Conservation (phyloP, 208 protist genomes). For the Wallacemonas sp. region DNA sequence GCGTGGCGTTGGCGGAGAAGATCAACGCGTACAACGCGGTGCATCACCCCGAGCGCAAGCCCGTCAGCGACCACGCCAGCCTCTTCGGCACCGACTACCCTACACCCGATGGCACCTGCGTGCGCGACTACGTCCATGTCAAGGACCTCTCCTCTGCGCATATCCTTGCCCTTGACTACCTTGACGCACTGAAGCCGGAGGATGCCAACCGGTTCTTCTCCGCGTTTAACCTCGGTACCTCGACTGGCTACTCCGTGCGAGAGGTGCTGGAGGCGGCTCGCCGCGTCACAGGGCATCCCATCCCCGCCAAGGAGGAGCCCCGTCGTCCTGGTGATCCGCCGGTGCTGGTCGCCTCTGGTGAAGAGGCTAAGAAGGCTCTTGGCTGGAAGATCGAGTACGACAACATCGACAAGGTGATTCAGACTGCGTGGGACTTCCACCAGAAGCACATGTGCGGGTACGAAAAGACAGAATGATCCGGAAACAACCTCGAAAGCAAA, state of each 20-base stretch:
- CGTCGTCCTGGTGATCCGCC: conserved; percentile 75
- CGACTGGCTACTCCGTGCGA: conserved; percentile 93
- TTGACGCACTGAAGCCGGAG: conserved; percentile 35
- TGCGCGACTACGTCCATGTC: conserved; percentile 99
- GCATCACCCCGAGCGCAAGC: conserved; percentile 35
- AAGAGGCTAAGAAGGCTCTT: conserved; percentile 56
- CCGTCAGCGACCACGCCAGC: conserved; percentile 48
- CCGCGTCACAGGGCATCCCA: conserved; percentile 87
- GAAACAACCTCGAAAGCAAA: not conserved
- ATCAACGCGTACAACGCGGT: conserved; percentile 58
- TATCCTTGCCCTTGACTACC: conserved; percentile 88
- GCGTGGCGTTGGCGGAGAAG: conserved; percentile 86
- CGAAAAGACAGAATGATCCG: conserved; percentile 15
- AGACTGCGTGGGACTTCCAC: conserved; percentile 80
- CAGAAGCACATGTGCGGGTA: conserved; percentile 53
- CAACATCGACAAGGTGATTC: conserved; percentile 81
- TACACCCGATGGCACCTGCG: conserved; percentile 95
- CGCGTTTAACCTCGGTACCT: conserved; percentile 96
- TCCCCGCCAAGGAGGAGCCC: conserved; percentile 78
- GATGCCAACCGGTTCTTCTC: conserved; percentile 62
- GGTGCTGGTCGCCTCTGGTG: conserved; percentile 69
- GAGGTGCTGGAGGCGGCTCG: conserved; percentile 94
- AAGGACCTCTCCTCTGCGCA: conserved; percentile 96
- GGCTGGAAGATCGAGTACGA: conserved; percentile 79
- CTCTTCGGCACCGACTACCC: conserved; percentile 95